Percentiles rank a stretch among this genome's conserved stretches.
Conservation (phyloP, 495 filamentous ascomycete genomes). For the Pyronema domesticum region DNA sequence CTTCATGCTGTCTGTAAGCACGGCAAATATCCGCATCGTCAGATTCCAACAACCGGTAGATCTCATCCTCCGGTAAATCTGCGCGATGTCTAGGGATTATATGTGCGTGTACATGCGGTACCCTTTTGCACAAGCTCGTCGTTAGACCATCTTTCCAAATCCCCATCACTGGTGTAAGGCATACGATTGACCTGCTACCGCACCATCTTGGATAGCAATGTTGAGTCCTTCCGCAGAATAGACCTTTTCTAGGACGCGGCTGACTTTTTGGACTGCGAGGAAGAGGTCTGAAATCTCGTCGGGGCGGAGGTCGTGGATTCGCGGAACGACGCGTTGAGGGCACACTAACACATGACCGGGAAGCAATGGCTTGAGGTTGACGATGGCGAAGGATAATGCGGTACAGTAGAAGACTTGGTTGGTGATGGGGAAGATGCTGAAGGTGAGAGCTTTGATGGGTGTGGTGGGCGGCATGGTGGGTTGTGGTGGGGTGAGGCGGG, state of each 20-base stretch:
- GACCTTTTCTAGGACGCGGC: constrained; percentile 17
- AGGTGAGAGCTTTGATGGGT: constrained; percentile 32
- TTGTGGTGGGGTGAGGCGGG: not conserved
- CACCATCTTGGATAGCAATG: constrained; percentile 82
- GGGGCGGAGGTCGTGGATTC: constrained; percentile 55
- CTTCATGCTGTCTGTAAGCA: constrained; percentile 32
- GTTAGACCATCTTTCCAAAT: not conserved
- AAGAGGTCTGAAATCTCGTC: constrained; percentile 73
- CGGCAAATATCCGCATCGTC: constrained; percentile 72
- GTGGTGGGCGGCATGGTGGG: not conserved
- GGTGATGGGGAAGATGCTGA: constrained; percentile 48
- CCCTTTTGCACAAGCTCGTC: constrained; percentile 28
- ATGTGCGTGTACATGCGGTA: constrained; percentile 84
- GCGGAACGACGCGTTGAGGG: constrained; percentile 43
- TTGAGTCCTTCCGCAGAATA: constrained; percentile 49
- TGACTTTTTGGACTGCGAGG: constrained; percentile 57
- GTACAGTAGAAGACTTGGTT: constrained; percentile 69
- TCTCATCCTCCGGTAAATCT: constrained; percentile 35
- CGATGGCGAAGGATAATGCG: constrained; percentile 59
- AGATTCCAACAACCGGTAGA: constrained; percentile 68
- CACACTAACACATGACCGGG: constrained; percentile 84
- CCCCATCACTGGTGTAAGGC: not conserved
- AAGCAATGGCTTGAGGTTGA: constrained; percentile 87
- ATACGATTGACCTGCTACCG: constrained; percentile 61
- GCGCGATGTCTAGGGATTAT: constrained; percentile 59